phyloP scores from a whole-genome alignment of 2,329 filamentous ascomycete genomes.

The Plenodomus lindquistii region DNA sequence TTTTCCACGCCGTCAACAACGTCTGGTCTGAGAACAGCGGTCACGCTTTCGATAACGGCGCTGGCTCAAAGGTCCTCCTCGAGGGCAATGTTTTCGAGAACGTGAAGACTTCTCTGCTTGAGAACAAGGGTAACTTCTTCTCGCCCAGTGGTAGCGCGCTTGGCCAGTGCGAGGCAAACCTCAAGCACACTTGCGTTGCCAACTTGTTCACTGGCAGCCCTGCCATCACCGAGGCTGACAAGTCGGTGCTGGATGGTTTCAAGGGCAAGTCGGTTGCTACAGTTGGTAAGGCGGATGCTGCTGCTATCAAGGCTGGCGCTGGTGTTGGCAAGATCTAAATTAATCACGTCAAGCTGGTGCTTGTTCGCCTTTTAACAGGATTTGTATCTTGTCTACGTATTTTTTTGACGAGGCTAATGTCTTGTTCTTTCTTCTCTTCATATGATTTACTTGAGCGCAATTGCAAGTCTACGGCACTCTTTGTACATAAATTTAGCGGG shows the following conservation, averaged over 20 bases:
- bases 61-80: conserved; percentile 4
- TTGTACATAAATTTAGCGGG: no score
- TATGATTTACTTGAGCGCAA: no score
- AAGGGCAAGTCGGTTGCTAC: conserved; percentile 6
- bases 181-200: conserved; percentile 9
- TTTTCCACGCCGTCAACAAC: conserved; percentile 23
- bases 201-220: conserved; percentile 9
- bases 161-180: conserved; percentile 1
- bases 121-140: conserved; percentile 7
- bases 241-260: conserved; percentile 9
- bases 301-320: conserved; percentile 5
- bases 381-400: no score
- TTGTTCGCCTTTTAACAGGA: no score
- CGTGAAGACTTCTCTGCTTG: conserved; percentile 6
- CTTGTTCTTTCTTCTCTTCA: no score
- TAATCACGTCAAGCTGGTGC: no score
- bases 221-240: conserved; percentile 5
- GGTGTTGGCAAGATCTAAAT: conserved; percentile 18
- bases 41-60: conserved; percentile 17
- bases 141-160: conserved; percentile 1
- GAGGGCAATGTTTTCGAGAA: conserved; percentile 22
- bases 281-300: conserved; percentile 2
- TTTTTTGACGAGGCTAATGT: no score
- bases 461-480: no score
- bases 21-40: conserved; percentile 16